Conservation (phyloP, 306 rosid species). For the Morella rubra region DNA sequence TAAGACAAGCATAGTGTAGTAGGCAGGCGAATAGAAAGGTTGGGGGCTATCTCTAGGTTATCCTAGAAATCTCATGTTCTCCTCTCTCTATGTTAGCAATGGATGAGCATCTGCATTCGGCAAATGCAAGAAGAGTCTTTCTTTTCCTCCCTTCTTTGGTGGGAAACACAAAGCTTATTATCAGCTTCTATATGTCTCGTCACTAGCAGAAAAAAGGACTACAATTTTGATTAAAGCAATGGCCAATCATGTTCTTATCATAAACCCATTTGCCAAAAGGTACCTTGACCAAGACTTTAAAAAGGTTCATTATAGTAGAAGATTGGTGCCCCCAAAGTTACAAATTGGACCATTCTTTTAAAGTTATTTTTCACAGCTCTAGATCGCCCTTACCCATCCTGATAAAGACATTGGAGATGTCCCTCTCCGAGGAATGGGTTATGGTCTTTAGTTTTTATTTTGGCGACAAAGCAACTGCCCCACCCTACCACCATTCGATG, state of each 20-base stretch:
- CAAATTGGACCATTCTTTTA: constrained; percentile 14
- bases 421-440: neutral
- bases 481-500: constrained; percentile 34
- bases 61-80: constrained; percentile 8
- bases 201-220: constrained; percentile 2
- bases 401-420: constrained; percentile 26
- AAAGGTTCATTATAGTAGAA: constrained; percentile 28
- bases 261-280: constrained; percentile 16
- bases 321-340: constrained; percentile 23
- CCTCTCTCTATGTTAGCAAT: constrained; percentile 6
- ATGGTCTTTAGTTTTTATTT: neutral
- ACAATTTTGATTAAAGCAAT: constrained; percentile 23
- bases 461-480: constrained; percentile 15
- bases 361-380: constrained; percentile 16
- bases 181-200: neutral
- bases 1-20: no score
- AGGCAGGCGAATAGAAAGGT: constrained; percentile 11
- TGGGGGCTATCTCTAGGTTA: constrained; percentile 23
- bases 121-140: neutral
- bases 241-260: constrained; percentile 50
- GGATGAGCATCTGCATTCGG: neutral
- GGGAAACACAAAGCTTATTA: neutral
- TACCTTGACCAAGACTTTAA: constrained; percentile 20
- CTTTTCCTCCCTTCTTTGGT: neutral
- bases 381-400: constrained; percentile 29